Percentiles rank a stretch among this genome's conserved stretches.
phyloP scores from a whole-genome alignment of 768 basidiomycete species.

The Lactarius indigo region DNA sequence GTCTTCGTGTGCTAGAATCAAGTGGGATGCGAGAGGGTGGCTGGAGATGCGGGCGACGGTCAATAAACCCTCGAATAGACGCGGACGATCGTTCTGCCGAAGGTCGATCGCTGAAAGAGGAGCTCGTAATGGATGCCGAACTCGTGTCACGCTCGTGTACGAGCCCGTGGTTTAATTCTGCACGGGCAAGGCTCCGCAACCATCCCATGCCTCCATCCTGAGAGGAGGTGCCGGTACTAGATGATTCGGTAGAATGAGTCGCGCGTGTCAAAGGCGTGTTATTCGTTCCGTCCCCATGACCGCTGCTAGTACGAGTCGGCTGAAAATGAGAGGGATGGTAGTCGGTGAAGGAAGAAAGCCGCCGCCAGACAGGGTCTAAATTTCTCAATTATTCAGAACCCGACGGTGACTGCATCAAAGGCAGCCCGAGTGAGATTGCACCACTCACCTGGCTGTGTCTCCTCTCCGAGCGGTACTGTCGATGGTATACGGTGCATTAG shows the following conservation, averaged over 20 bases:
- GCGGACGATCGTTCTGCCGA: constrained; percentile 6
- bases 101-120: constrained; percentile 4
- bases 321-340: not conserved
- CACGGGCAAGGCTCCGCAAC: constrained; percentile 17
- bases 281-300: constrained; percentile 6
- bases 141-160: constrained; percentile 12
- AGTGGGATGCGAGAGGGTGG: constrained; percentile 10
- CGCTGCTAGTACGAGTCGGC: constrained; percentile 1
- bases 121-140: not conserved
- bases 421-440: not conserved
- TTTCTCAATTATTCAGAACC: constrained; percentile 7
- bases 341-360: constrained; percentile 7
- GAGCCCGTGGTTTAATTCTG: constrained; percentile 14
- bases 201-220: constrained; percentile 12
- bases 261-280: constrained; percentile 6
- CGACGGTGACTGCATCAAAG: not conserved
- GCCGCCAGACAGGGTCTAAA: constrained; percentile 11
- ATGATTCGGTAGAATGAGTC: constrained; percentile 7
- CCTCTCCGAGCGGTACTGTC: not conserved
- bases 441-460: constrained; percentile 16
- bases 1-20: constrained; percentile 5
- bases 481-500: constrained; percentile 1
- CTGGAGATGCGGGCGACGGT: constrained; percentile 11
- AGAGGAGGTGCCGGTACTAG: not conserved
- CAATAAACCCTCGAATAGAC: constrained; percentile 15